These are phyloP conservation scores for Talaromyces atroroseus DNA, from an alignment of 2,329 filamentous ascomycete species.

Conservation along the genomic window DNA sequence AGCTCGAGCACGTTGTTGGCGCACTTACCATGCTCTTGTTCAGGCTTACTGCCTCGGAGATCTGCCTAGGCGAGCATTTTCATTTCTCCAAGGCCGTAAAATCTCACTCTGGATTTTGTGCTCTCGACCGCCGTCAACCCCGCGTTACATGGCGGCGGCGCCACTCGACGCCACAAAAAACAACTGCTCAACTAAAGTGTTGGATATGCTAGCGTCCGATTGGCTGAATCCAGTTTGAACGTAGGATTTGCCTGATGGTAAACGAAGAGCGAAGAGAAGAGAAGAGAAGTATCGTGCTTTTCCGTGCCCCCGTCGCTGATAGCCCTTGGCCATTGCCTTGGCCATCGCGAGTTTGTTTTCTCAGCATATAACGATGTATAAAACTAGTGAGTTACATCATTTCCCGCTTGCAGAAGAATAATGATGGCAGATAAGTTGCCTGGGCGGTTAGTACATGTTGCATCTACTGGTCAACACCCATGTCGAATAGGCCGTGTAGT, in stretches of 20 bases:
- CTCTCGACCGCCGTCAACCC: not conserved
- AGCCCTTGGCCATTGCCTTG: not conserved
- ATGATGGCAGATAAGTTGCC: too few relatives aligned
- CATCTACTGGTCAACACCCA: not conserved
- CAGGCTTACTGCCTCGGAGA: not conserved
- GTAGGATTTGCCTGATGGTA: not conserved
- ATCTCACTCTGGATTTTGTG: not conserved
- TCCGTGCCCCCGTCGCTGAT: too few relatives aligned
- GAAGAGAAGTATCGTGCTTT: not conserved
- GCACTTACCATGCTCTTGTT: not conserved
- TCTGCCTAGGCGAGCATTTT: not conserved
- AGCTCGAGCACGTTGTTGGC: not conserved
- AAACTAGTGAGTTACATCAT: not conserved
- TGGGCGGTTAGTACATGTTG: not conserved
- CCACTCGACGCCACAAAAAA: not conserved
- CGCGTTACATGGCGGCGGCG: not conserved
- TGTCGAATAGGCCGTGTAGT: not conserved
- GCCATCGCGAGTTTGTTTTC: too few relatives aligned
- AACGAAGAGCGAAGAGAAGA: not conserved
- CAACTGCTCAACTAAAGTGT: not conserved
- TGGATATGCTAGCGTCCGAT: not conserved
- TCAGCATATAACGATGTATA: too few relatives aligned
- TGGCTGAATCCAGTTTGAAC: not conserved
- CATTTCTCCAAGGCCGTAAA: not conserved
- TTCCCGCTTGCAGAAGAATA: too few relatives aligned